Evolutionary conservation across 805 yeast genomes (phyloP), one percentile per base, ranked within the genome.

Genomic region (Candida germanica): DNA sequence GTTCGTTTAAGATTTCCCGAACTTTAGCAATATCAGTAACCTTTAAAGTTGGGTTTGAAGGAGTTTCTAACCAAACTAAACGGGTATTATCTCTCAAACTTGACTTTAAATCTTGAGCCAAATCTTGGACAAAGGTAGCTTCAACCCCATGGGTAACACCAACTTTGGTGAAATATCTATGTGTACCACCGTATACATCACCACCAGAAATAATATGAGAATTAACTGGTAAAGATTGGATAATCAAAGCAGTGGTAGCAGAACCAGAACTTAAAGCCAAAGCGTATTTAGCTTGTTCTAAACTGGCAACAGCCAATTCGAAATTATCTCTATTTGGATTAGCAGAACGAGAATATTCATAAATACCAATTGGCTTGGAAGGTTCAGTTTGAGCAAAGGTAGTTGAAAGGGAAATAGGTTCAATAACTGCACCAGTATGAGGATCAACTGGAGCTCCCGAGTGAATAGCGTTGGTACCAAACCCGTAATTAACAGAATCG

Each of bases 141-240:
- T 67, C 71, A 39, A 84, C 83, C 40, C 91, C 91, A 57, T 85
- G 93, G 31, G 86, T 75, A 54, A 70, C 69, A 42, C 91, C 95
- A 32, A 86, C 95, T 58, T 83, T 75, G 56, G 95, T 81, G 72
- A 86, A 86, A 64, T 87, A 86, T 62, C 95, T 73, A 69, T 86
- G 93, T 39, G 95, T 86, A 51, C 95, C 95, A 44, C 95, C 95
- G 61, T 86, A 86, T 31, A 86, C 95, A 53, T 86, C 95, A 50
- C 85, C 88, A 52, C 85, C 79, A 31, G 87, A 79, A 33, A 86
- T 69, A 27, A 83, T 83, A 54, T 87, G 93, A 27, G 85, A 70
- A 31, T 81, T 83, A 44, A 76, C 73, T 29, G 84, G 80, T 51
- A 87, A 66, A 21, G 83, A 73, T 61, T 86, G 95, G 52, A 85